These are phyloP conservation scores for Rhizoclosmatium sp. DNA, from an alignment of 192 early-diverging fungal species.

Conservation along the genomic window DNA sequence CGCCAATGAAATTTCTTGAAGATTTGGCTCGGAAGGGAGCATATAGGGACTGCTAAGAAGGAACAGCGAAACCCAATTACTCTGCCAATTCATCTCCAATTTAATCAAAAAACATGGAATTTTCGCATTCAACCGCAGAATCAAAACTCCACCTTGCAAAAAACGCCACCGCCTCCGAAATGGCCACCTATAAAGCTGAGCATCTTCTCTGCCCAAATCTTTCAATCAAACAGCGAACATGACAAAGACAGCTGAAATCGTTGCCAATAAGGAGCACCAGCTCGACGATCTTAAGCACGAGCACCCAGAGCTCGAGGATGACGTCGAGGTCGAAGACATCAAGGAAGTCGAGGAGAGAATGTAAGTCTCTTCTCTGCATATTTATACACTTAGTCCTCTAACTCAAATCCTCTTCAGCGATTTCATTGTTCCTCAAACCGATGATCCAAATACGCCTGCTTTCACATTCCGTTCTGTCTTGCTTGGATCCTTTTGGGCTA, in stretches of 20 bases:
- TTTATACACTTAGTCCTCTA: too few relatives aligned
- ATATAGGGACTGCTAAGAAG: too few relatives aligned
- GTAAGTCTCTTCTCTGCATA: too few relatives aligned
- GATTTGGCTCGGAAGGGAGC: too few relatives aligned
- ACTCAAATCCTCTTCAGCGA: conserved; percentile 3
- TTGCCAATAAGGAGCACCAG: background rate
- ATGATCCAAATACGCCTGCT: conserved; percentile 24
- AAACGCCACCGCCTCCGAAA: background rate
- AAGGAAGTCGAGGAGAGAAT: too few relatives aligned
- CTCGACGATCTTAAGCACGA: too few relatives aligned
- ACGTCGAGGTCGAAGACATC: too few relatives aligned
- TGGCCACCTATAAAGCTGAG: background rate
- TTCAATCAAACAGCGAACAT: background rate
- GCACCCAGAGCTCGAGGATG: background rate
- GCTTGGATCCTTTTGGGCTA: conserved; percentile 4
- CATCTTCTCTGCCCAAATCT: background rate
- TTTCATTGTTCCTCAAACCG: conserved; percentile 28
- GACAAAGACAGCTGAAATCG: background rate
- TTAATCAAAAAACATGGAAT: too few relatives aligned
- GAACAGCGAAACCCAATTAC: too few relatives aligned
- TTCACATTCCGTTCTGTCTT: conserved; percentile 9
- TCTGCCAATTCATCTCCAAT: too few relatives aligned
- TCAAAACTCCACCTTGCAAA: background rate
- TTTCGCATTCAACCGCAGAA: too few relatives aligned
- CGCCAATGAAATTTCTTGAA: too few relatives aligned